Evolutionary conservation across 2,329 filamentous ascomycete genomes (phyloP), one percentile per base, ranked within the genome.

Genomic region (Pyrenophora teres): DNA sequence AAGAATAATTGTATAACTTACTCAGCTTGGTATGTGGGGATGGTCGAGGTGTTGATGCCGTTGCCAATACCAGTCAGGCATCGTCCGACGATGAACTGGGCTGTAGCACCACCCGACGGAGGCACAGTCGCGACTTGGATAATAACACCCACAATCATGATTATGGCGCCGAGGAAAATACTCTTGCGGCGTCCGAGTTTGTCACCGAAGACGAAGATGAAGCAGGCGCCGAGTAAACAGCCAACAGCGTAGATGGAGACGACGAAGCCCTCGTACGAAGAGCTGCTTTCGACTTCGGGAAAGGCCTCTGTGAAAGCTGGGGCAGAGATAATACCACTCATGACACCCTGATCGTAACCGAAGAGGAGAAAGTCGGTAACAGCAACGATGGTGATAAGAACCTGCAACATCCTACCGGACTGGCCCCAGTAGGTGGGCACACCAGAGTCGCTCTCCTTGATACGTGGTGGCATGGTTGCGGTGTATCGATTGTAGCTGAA

Each of bases 21-120:
- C 64, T 81, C 79, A 2, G 78, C 78, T 68, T 81, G 79, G 63
- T 80, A 82, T 13, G 78, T 79, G 4, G 80, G 80, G 21, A 81
- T 80, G 3, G 79, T 81, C 1, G 77, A 78, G 4, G 79, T 81
- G 65, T 82, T 82, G 69, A 82, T 81, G 37, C 80, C 80, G 57
- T 81, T 82, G 2, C 80, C 80, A 25, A 82, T 64, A 52, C 80
- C 80, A 21, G 80, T 81, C 40, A 82, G 74, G 37, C 76, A 74
- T 52, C 80, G 77, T 27, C 80, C 80, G 43, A 81, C 65, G 46
- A 81, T 79, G 66, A 81, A 80, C 49, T 81, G 79, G 6, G 78
- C 74, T 6, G 75, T 73, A n/a, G 67, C 63, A 35, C 62, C 64
- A n/a, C 59, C 37, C 10, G 62, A 63, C 2, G 57, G 52, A 25